Base-by-base conservation (phyloP, 2,329 filamentous ascomycete genomes). In the Cadophora sp. region DNA sequence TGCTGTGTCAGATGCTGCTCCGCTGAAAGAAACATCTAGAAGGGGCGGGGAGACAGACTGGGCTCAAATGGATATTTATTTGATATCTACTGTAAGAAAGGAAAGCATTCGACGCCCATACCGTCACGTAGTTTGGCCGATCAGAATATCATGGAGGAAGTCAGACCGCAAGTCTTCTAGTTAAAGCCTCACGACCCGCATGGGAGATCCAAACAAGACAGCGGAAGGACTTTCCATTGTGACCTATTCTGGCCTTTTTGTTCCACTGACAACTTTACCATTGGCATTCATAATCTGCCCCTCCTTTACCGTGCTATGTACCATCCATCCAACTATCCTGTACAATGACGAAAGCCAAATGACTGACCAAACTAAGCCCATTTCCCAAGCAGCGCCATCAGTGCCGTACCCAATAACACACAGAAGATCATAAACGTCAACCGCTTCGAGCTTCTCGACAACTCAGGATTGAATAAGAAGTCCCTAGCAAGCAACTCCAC, bases 311-410 rank as follows among this genome's bases (percentile, higher is more conserved):
- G 16, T 31, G 31, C 51, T 55, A 55, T 55, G 51, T 55, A 55
- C n/a, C 53, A 58, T 34, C 29, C 16, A 58, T 6, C 6, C 53
- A 58, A 12, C 6, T 24, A 16, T 19, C 43, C 43, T 1, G 22
- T 48, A 19, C 40, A 43, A 43, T 16, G 5, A 43, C 43, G 7
- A 48, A 48, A 48, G 43, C 19, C n/a, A 22, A 22, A 4, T 5
- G 27, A 11, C 16, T 59, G 3, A 27, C 34, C 29, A 26, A 40
- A 27, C 29, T 48, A 77, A 46, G 83, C 83, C 83, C 83, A 85
- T 71, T 85, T 85, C 7, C 83, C 83, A 12, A 85, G 73, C 67
- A 85, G 68, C 6, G 83, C 82, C 83, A 85, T 85, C 24, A 84
- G 59, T 1, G 76, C 80, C 1, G 79, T 76, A 11, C 83, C 83